These are phyloP conservation scores for Adansonia grandidieri DNA, from an alignment of 441 rosid genomes.

Conservation along the genomic window DNA sequence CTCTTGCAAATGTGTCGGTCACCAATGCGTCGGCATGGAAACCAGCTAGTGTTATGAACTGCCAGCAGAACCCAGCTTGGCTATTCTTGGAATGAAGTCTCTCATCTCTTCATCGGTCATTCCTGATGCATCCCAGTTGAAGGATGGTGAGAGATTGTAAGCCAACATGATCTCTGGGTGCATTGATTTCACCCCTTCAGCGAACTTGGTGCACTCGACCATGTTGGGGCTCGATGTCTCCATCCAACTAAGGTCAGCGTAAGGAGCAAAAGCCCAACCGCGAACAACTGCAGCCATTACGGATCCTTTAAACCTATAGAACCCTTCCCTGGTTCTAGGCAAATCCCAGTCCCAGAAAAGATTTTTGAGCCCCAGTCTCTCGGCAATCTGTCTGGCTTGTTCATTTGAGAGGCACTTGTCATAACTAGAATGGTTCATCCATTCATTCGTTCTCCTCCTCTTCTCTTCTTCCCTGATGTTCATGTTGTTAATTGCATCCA, in stretches of 20 bases:
- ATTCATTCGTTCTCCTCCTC: slow-evolving; percentile 59
- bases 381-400: slow-evolving; percentile 68
- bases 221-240: slow-evolving; percentile 84
- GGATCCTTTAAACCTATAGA: slow-evolving; percentile 86
- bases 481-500: slow-evolving; percentile 61
- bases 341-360: slow-evolving; percentile 98
- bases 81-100: slow-evolving; percentile 86
- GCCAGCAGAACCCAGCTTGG: slow-evolving; percentile 81
- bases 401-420: slow-evolving; percentile 75
- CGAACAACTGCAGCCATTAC: slow-evolving; percentile 78
- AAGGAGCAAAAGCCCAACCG: slow-evolving; percentile 83
- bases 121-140: slow-evolving; percentile 94
- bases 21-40: slow-evolving; percentile 94
- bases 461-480: slow-evolving; percentile 62
- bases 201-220: slow-evolving; percentile 71
- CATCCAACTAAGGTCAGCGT: slow-evolving; percentile 88
- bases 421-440: slow-evolving; percentile 66
- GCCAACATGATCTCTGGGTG: slow-evolving; percentile 84
- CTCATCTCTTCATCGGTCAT: slow-evolving; percentile 79
- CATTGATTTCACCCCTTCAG: slow-evolving; percentile 68
- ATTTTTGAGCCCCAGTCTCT: slow-evolving; percentile 65
- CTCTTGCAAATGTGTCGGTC: slow-evolving; percentile 76
- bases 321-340: slow-evolving; percentile 91
- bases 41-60: slow-evolving; percentile 89
- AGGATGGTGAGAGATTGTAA: slow-evolving; percentile 87